A percentile compares a stretch with the other conserved stretches of the same genome.
Conservation (phyloP, 345 rosid species). For the Euphorbia pulcherrima region DNA sequence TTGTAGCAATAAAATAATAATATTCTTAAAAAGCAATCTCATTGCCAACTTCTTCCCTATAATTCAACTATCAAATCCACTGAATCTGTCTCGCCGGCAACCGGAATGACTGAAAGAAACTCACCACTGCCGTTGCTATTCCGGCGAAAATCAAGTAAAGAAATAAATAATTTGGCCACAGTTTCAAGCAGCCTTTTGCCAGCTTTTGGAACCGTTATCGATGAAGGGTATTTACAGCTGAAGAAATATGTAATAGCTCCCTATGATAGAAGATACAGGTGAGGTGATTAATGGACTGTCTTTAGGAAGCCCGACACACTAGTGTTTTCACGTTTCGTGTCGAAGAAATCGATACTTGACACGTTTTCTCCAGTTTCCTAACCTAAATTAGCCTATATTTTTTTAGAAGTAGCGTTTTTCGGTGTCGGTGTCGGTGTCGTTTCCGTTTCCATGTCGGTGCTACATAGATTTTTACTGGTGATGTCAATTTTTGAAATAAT, state of each 20-base stretch:
- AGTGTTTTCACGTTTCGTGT: too few species aligned
- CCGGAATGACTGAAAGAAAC: constrained; percentile 28
- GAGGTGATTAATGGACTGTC: not conserved
- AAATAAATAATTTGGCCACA: constrained; percentile 50
- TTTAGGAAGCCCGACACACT: too few species aligned
- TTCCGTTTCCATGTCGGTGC: too few species aligned
- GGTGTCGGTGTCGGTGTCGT: too few species aligned
- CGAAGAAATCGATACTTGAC: too few species aligned
- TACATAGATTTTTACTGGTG: too few species aligned
- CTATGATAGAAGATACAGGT: constrained; percentile 88
- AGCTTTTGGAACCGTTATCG: constrained; percentile 73
- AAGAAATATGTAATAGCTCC: constrained; percentile 61
- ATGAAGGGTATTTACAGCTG: constrained; percentile 41
- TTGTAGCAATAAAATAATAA: not conserved
- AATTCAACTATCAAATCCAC: not conserved
- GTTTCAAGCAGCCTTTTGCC: constrained; percentile 87
- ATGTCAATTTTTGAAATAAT: too few species aligned
- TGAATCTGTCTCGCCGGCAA: not conserved
- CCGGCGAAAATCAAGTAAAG: constrained; percentile 54
- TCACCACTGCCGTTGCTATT: constrained; percentile 46
- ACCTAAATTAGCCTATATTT: too few species aligned
- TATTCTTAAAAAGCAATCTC: not conserved
- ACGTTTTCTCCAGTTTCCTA: too few species aligned
- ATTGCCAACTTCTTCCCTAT: not conserved
- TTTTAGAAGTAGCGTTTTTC: too few species aligned